A percentile compares a stretch with the other conserved stretches of the same genome.
These are phyloP conservation scores for Mariannaea elegans DNA, from an alignment of 2,329 filamentous ascomycete species.

Conservation along the genomic window DNA sequence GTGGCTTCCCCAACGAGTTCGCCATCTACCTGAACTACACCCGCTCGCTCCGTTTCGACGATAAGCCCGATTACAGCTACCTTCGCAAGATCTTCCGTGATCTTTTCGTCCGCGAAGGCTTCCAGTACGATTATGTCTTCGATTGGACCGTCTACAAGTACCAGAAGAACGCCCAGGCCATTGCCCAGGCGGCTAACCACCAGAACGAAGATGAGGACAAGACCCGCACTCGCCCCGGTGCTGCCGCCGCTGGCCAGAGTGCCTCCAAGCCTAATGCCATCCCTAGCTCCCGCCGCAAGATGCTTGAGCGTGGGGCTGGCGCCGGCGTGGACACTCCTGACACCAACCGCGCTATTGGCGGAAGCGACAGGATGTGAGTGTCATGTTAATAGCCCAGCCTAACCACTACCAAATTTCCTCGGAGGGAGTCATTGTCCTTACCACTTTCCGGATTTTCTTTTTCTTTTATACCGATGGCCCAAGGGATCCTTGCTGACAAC, in stretches of 20 bases:
- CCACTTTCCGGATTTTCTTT: conserved; percentile 80
- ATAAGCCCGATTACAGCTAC: conserved; percentile 99
- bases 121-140: conserved; percentile 99
- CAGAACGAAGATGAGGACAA: conserved; percentile 80
- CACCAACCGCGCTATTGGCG: conserved; percentile 78
- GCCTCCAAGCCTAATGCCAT: conserved; percentile 77
- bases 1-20: conserved; percentile 99
- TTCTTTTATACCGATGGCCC: conserved; percentile 75
- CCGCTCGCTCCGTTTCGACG: conserved; percentile 96
- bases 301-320: conserved; percentile 73
- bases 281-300: conserved; percentile 83
- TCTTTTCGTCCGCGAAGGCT: conserved; percentile 97
- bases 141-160: conserved; percentile 99
- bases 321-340: conserved; percentile 73
- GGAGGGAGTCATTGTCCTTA: conserved; percentile 85
- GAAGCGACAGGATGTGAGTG: conserved; percentile 97
- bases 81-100: conserved; percentile 99
- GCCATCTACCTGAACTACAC: conserved; percentile 99
- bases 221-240: conserved; percentile 72
- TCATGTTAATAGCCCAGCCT: conserved; percentile 59
- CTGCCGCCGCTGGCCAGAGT: conserved; percentile 70
- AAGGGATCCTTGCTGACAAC: conserved; percentile 75
- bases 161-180: conserved; percentile 98
- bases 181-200: conserved; percentile 80
- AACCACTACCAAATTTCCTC: conserved; percentile 66